Base-by-base conservation (phyloP, 2,329 filamentous ascomycete species). In the Diaporthe sp. region DNA sequence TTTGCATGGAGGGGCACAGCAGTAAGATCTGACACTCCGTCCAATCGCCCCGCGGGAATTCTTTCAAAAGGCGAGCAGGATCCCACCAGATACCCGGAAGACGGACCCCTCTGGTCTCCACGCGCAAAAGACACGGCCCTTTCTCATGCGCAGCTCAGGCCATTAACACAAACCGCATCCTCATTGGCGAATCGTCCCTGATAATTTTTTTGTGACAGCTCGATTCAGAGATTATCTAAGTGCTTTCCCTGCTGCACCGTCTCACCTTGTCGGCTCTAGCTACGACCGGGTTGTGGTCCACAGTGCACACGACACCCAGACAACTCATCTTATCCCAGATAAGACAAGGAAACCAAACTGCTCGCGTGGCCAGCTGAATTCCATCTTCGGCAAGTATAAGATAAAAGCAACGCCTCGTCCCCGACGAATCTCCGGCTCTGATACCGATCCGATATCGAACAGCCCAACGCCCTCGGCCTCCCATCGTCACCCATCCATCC, bases 81-180 rank as follows among this genome's bases (percentile, higher is more conserved):
- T 52, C 64, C 64, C 64, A 67, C 64, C 64, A 54, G 45, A 28
- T 35, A 28, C 64, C 64, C 30, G 45, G 45, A 12, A n/a, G 30
- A 40, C 13, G 47, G 47, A 67, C 64, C 64, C 45, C 64, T 54
- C 45, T 40, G 61, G 61, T 67, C 61, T 67, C 61, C 61, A 67
- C 61, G 61, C 30, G 45, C n/a, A 28, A 19, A 67, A 67, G 30
- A 52, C 45, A 33, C 47, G 35, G 28, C 71, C 40, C 33, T 71
- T 57, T 70, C 61, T 58, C 57, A 73, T 71, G 69, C 64, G 71
- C 74, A 45, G 64, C 64, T 73, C 74, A 73, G 71, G 54, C 74
- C 74, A 73, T 70, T 30, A n/a, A 73, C 57, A 38, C 60, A 45
- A 54, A 61, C 33, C 33, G 28, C 38, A 38, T 30, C 40, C 72